phyloP scores from a whole-genome alignment of 306 rosid genomes.

The Cercis canadensis region DNA sequence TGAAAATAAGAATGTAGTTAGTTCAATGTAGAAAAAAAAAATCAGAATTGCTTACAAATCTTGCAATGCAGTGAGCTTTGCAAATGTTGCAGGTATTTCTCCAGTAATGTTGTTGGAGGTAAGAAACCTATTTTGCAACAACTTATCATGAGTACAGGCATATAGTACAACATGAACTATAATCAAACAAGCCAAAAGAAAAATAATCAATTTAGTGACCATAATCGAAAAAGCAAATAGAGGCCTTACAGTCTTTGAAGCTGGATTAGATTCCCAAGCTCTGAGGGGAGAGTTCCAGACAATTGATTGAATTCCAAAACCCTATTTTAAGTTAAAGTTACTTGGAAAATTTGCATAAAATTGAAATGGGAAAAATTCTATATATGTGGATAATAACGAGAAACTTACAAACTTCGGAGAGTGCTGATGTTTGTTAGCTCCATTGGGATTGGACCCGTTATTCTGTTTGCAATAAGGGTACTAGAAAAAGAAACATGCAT shows the following conservation, averaged over 20 bases:
- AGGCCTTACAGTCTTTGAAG: constrained; percentile 47
- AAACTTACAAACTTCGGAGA: no score
- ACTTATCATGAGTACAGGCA: no score
- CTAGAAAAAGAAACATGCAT: background rate
- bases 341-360: background rate
- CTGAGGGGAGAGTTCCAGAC: constrained; percentile 48
- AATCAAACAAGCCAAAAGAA: background rate
- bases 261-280: constrained; percentile 43
- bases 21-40: background rate
- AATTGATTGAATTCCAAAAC: constrained; percentile 43
- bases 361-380: background rate
- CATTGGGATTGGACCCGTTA: no score
- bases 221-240: background rate
- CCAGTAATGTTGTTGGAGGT: constrained; percentile 50
- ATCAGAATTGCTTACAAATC: constrained; percentile 47
- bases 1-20: no score
- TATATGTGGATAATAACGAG: background rate
- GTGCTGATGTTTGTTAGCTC: no score
- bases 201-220: no score
- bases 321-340: constrained; percentile 22
- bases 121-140: constrained; percentile 34
- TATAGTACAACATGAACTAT: no score
- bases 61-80: constrained; percentile 31
- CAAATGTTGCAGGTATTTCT: constrained; percentile 48
- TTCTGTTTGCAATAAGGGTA: no score